Evolutionary conservation across 305 asterid genomes (phyloP), one percentile per base, ranked within the genome.

Genomic region (Striga hermonthica): DNA sequence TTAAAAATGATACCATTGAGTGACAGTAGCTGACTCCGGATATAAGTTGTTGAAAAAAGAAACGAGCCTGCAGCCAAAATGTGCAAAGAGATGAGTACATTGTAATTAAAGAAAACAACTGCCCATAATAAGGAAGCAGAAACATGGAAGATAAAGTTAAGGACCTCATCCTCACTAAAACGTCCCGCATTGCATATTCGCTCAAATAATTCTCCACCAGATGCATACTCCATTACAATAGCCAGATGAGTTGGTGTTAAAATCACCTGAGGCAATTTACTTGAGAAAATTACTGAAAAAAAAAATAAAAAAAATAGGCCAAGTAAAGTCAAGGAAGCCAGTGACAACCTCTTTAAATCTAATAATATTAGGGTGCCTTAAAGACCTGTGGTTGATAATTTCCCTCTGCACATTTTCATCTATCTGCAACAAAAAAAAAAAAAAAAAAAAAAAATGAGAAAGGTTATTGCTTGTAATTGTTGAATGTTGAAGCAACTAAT

Each of bases 141-240:
- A 57, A 57, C 50, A 55, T 16, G 72, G 22, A 43, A 66, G 48
- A 37, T 35, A 52, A 67, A 76, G 31, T 55, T 37, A 63, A 66
- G 65, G 70, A 90, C 97, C 97, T 90, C 96, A 67, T 90, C 95
- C 85, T 90, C 97, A n/a, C 68, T 86, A 75, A 90, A 90, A 22
- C 97, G 89, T 72, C 96, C 97, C 41, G 90, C 90, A 70, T 83
- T 87, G 79, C 84, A 84, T 65, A 90, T 90, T 60, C 97, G 76
- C 75, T 86, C 96, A 67, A 88, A 90, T 56, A 90, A 80, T 79
- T 90, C 97, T 53, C 97, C 97, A 12, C 97, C 97, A 45, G 97
- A 83, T 72, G 96, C 97, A 82, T 84, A 90, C 77, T 90, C 96
- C 97, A 90, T 90, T 69, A 88, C 95, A 73, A 90, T 90, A 63